Evolutionary conservation across 1,139 yeast genomes (phyloP).

Genomic region (Pichia sp.): DNA sequence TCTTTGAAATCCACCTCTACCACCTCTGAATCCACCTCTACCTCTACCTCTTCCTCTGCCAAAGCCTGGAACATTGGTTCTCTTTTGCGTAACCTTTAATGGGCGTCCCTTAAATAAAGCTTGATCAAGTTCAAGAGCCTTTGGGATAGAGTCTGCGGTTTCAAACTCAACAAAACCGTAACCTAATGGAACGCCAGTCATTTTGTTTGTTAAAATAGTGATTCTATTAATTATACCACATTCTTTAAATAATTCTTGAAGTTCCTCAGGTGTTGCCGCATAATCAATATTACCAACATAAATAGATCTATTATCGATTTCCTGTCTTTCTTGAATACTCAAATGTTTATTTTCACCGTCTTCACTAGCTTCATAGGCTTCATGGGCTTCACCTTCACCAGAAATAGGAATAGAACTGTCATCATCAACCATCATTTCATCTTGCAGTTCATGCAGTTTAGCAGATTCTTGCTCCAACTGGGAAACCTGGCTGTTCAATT

Average conservation of each 20-base stretch:
- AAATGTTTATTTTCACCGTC: conserved; percentile 11
- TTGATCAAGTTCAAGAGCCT: conserved; percentile 50
- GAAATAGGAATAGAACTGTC: background rate
- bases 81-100: conserved; percentile 53
- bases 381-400: conserved; percentile 17
- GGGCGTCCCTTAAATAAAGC: conserved; percentile 47
- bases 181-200: conserved; percentile 61
- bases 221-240: conserved; percentile 54
- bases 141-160: conserved; percentile 38
- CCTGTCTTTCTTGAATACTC: conserved; percentile 42
- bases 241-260: conserved; percentile 46
- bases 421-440: conserved; percentile 34
- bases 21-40: conserved; percentile 30
- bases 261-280: conserved; percentile 50
- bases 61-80: conserved; percentile 63
- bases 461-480: conserved; percentile 49
- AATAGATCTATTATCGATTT: conserved; percentile 51
- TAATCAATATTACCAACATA: conserved; percentile 61
- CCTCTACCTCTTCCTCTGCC: conserved; percentile 27
- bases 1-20: conserved; percentile 26
- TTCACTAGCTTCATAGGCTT: conserved; percentile 14
- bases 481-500: conserved; percentile 26
- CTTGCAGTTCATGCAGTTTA: conserved; percentile 45
- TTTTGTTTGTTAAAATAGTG: conserved; percentile 49
- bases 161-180: conserved; percentile 66